These are phyloP conservation scores for Paspalum notatum DNA, from an alignment of 176 grass and related monocot species.

Conservation along the genomic window DNA sequence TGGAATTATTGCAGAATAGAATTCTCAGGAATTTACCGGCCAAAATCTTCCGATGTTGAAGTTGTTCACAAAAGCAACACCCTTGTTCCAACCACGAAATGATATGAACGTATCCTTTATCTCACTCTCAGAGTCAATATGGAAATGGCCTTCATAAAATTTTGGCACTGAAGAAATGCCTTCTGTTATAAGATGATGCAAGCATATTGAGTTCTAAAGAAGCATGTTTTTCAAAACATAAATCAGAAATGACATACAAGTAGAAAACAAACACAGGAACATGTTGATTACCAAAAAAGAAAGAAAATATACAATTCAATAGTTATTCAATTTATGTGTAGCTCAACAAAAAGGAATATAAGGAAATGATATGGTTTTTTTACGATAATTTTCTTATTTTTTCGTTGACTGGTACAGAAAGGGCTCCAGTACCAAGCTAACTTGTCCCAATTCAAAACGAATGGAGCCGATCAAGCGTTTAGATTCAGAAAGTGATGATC, in stretches of 20 bases:
- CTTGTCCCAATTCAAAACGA: not conserved
- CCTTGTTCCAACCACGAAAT: conserved; percentile 95
- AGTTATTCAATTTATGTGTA: conserved; percentile 7
- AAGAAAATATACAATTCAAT: not conserved
- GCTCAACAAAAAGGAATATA: not conserved
- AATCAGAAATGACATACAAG: not conserved
- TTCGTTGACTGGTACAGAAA: conserved; percentile 4
- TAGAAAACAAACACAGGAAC: conserved; percentile 2
- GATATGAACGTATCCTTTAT: conserved; percentile 96
- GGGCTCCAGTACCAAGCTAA: not conserved
- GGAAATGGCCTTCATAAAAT: conserved; percentile 80
- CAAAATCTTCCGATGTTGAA: conserved; percentile 98
- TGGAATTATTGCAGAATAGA: not conserved
- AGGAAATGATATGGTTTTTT: not conserved
- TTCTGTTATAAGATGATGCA: conserved; percentile 33
- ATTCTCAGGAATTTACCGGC: conserved; percentile 65
- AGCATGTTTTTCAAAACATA: conserved; percentile 1
- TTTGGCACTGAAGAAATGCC: conserved; percentile 54
- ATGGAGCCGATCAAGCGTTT: not conserved
- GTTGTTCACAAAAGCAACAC: conserved; percentile 90
- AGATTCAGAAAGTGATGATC: not conserved
- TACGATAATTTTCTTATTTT: not conserved
- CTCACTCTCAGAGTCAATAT: conserved; percentile 45
- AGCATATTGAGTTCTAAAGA: not conserved
- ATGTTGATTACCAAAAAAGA: not conserved